These are phyloP conservation scores for Neonectria neomacrospora DNA, from an alignment of 2,329 filamentous ascomycete genomes.

Conservation along the genomic window DNA sequence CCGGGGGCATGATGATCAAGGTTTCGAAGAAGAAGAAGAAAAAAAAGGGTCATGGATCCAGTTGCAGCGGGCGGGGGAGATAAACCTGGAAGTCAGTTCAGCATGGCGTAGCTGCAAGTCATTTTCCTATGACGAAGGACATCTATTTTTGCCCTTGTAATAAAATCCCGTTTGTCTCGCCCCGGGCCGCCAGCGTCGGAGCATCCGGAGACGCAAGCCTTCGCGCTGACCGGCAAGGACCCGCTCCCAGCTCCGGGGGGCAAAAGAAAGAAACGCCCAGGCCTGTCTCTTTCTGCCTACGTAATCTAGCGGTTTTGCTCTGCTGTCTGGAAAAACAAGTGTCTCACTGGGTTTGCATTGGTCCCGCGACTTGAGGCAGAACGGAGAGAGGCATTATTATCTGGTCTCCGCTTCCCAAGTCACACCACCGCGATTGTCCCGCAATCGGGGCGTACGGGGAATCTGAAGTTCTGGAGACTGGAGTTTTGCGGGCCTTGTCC, in stretches of 20 bases:
- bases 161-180: neutral
- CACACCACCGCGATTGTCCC: slow-evolving; percentile 36
- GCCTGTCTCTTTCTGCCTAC: neutral
- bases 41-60: too few species aligned
- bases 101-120: neutral
- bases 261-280: slow-evolving; percentile 8
- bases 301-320: too few species aligned
- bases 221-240: slow-evolving; percentile 3
- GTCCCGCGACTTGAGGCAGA: too few species aligned
- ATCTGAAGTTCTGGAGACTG: slow-evolving; percentile 10
- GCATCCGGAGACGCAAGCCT: neutral
- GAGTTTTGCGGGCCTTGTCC: neutral
- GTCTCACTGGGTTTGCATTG: too few species aligned
- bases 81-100: neutral
- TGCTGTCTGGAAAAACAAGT: too few species aligned
- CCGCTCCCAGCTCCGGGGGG: slow-evolving; percentile 33
- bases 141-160: neutral
- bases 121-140: neutral
- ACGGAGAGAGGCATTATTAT: too few species aligned
- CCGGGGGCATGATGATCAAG: too few species aligned
- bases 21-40: too few species aligned
- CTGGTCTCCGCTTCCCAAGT: too few species aligned
- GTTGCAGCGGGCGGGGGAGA: neutral
- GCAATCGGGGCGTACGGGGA: slow-evolving; percentile 15
- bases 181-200: neutral